Conservation (phyloP, 2,329 filamentous ascomycete species). For the Colletotrichum musicola region DNA sequence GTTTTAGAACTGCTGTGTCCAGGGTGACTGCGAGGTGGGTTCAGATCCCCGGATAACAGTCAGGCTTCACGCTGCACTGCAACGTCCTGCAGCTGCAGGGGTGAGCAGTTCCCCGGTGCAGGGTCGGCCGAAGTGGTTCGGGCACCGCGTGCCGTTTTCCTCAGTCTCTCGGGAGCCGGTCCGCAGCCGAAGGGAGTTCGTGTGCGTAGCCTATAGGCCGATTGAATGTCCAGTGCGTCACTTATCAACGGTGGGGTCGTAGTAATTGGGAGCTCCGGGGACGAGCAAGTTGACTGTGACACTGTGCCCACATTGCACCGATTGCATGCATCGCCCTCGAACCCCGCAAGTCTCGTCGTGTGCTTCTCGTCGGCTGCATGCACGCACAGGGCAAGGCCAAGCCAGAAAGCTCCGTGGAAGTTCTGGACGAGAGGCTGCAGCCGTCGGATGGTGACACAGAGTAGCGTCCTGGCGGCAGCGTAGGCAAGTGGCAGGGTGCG, state of each 20-base stretch:
- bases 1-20: not conserved
- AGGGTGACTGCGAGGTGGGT: conserved; percentile 1
- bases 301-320: too few relatives aligned
- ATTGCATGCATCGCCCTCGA: conserved; percentile 1
- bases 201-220: not conserved
- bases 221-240: too few relatives aligned
- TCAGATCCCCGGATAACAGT: conserved; percentile 17
- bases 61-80: conserved; percentile 9
- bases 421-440: conserved; percentile 2
- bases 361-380: conserved; percentile 16
- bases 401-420: not conserved
- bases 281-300: not conserved
- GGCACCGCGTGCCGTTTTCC: not conserved
- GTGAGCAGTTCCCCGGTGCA: conserved; percentile 17
- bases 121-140: not conserved
- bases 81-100: conserved; percentile 17
- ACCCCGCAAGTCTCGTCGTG: conserved; percentile 24
- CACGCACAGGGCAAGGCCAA: conserved; percentile 16
- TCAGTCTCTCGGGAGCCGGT: conserved; percentile 4
- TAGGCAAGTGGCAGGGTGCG: conserved; percentile 6
- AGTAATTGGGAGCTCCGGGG: not conserved
- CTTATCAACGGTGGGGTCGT: conserved; percentile 16
- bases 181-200: not conserved
- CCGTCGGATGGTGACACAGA: conserved; percentile 4
- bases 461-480: conserved; percentile 9